A percentile compares a stretch with the other conserved stretches of the same genome.
Conservation (phyloP, 768 basidiomycete genomes). For the Leccinum truebloodii region DNA sequence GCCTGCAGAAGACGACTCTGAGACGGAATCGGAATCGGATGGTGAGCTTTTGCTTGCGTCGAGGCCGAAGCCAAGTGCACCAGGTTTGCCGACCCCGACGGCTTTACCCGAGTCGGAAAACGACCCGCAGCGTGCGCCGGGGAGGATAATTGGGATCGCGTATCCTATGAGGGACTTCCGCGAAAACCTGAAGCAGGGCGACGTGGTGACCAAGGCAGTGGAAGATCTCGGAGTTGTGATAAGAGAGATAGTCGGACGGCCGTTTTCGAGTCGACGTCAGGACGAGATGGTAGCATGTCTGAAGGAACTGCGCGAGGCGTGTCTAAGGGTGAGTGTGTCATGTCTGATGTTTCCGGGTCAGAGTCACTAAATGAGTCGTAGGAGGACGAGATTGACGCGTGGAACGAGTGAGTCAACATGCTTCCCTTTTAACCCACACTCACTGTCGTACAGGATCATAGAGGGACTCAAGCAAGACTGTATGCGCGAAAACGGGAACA, state of each 20-base stretch:
- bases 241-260: conserved; percentile 63
- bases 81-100: conserved; percentile 52
- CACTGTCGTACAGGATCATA: conserved; percentile 52
- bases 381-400: conserved; percentile 83
- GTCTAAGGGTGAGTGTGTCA: conserved; percentile 51
- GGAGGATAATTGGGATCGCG: conserved; percentile 74
- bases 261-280: conserved; percentile 68
- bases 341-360: not conserved
- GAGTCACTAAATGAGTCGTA: conserved; percentile 26
- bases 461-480: conserved; percentile 59
- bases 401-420: conserved; percentile 58
- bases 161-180: conserved; percentile 78
- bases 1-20: conserved; percentile 40
- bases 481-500: conserved; percentile 54
- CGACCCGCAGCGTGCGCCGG: conserved; percentile 58
- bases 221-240: conserved; percentile 76
- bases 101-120: conserved; percentile 46
- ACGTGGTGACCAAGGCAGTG: conserved; percentile 83
- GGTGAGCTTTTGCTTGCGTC: conserved; percentile 25
- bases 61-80: conserved; percentile 13
- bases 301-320: conserved; percentile 62
- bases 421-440: not conserved
- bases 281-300: conserved; percentile 77
- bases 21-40: conserved; percentile 55
- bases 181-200: conserved; percentile 67